phyloP scores from a whole-genome alignment of 768 basidiomycete genomes.

The Calocera cornea region DNA sequence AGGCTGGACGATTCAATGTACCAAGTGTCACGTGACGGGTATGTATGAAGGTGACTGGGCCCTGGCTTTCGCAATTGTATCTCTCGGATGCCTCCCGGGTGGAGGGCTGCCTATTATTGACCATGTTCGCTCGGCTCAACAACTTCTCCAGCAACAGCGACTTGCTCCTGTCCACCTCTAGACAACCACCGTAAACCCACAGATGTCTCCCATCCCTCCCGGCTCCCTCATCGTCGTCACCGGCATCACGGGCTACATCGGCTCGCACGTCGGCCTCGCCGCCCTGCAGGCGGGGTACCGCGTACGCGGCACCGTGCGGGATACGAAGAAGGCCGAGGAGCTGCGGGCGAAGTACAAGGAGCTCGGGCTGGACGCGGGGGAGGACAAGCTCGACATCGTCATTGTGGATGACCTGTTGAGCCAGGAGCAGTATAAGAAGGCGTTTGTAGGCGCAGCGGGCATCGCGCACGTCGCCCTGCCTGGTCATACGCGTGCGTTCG shows the following conservation, averaged over 20 bases:
- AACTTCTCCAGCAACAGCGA: too few relatives aligned
- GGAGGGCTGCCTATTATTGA: too few relatives aligned
- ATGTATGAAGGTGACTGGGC: too few relatives aligned
- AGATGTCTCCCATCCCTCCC: background rate
- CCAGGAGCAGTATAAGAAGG: background rate
- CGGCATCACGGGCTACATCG: background rate
- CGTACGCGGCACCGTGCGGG: background rate
- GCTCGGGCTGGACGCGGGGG: background rate
- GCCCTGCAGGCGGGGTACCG: background rate
- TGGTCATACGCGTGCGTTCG: background rate
- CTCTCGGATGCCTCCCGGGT: too few relatives aligned
- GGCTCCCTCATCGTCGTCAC: constrained; percentile 1
- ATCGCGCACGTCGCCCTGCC: background rate
- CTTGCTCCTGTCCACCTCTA: too few relatives aligned
- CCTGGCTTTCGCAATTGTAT: too few relatives aligned
- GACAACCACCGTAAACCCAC: too few relatives aligned
- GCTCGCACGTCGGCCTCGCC: background rate
- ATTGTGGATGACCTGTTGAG: background rate
- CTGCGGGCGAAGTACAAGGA: background rate
- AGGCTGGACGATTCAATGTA: background rate
- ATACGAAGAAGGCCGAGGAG: background rate
- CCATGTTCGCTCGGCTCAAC: too few relatives aligned
- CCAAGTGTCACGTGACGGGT: too few relatives aligned
- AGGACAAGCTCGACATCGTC: background rate
- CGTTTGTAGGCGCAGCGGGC: background rate